Evolutionary conservation across 257 asterid genomes (phyloP).

Genomic region (Orobanche coerulescens): DNA sequence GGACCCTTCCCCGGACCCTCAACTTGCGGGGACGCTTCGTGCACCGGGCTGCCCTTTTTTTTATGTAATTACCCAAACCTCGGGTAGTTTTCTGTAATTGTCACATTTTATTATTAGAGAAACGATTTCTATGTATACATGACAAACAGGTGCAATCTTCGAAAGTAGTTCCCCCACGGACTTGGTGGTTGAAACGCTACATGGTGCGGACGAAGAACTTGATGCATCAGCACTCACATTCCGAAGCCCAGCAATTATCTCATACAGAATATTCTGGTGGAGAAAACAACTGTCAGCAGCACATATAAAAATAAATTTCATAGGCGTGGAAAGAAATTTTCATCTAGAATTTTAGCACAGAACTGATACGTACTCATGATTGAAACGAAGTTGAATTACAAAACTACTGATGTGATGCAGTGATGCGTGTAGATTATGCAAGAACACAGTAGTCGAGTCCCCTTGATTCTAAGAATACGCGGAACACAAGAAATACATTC

Average conservation of each 20-base stretch:
- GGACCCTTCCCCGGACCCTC: too few relatives aligned
- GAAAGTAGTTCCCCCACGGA: constrained; percentile 67
- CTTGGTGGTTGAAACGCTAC: constrained; percentile 46
- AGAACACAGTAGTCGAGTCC: too few relatives aligned
- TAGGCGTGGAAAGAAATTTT: too few relatives aligned
- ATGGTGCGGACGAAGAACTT: constrained; percentile 78
- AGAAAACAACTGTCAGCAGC: constrained; percentile 20
- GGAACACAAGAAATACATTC: too few relatives aligned
- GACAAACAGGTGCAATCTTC: constrained; percentile 54
- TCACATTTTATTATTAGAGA: not conserved
- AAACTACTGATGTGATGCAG: too few relatives aligned
- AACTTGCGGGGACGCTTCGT: too few relatives aligned
- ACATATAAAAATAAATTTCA: constrained; percentile 1
- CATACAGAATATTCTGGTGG: constrained; percentile 59
- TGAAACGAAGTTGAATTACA: too few relatives aligned
- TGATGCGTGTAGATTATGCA: too few relatives aligned
- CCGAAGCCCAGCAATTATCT: constrained; percentile 72
- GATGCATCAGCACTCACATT: constrained; percentile 60
- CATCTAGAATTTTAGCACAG: too few relatives aligned
- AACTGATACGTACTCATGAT: too few relatives aligned
- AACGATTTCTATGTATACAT: constrained; percentile 24
- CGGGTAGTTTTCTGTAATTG: not conserved
- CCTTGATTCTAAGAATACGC: too few relatives aligned
- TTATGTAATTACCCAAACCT: not conserved
- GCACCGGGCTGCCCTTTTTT: too few relatives aligned